phyloP scores from a whole-genome alignment of 176 grass and related monocot genomes.

The Oryza longistaminata region DNA sequence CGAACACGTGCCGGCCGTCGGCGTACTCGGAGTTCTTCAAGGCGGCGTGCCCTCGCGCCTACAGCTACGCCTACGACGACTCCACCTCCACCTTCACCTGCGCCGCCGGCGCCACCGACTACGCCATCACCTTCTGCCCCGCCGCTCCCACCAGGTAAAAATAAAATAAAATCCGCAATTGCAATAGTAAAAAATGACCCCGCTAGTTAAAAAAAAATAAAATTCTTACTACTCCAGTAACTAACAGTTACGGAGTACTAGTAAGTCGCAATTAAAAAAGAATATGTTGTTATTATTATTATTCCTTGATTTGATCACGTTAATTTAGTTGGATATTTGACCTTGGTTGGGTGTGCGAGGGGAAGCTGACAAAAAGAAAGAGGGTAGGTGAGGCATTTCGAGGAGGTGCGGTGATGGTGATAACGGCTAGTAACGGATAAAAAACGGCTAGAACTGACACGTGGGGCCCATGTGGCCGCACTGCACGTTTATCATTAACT shows the following conservation, averaged over 20 bases:
- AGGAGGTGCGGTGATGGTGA: neutral
- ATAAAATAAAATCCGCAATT: neutral
- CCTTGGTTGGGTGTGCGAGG: neutral
- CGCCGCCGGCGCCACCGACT: slow-evolving; percentile 39
- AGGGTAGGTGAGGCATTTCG: neutral
- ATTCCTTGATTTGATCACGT: neutral
- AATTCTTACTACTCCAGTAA: too few species aligned
- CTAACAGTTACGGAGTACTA: neutral
- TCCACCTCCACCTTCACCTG: slow-evolving; percentile 69
- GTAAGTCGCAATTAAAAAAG: neutral
- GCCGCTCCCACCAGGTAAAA: slow-evolving; percentile 21
- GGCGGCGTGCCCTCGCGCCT: slow-evolving; percentile 55
- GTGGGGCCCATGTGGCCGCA: neutral
- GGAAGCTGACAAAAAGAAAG: neutral
- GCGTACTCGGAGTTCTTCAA: slow-evolving; percentile 61
- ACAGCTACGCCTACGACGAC: slow-evolving; percentile 74
- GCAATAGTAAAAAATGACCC: slow-evolving; percentile 1
- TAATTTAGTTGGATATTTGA: neutral
- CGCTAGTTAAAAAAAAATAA: neutral
- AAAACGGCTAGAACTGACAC: slow-evolving; percentile 17
- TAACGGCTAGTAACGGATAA: neutral
- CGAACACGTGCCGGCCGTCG: slow-evolving; percentile 48
- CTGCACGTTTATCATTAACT: neutral
- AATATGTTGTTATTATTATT: neutral
- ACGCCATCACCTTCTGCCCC: slow-evolving; percentile 69